These are phyloP conservation scores for Neocallimastix lanati DNA, from an alignment of 192 early-diverging fungal genomes.

Conservation along the genomic window DNA sequence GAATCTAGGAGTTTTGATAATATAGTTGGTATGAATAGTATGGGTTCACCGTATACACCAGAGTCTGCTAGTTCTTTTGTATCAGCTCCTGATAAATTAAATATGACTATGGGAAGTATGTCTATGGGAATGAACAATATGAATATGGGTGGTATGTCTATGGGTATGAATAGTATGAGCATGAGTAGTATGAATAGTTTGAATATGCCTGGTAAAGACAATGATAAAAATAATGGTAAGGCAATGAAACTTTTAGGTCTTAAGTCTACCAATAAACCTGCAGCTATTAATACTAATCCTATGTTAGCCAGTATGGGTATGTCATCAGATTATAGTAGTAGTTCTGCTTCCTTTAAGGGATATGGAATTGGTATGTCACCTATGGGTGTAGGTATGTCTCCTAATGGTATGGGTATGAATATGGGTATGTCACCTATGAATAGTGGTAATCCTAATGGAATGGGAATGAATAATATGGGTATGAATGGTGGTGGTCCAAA, in stretches of 20 bases:
- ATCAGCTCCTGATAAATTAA: neutral
- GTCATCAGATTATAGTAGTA: neutral
- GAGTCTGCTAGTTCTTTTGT: neutral
- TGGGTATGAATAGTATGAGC: neutral
- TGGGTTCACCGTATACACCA: neutral
- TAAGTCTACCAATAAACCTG: neutral
- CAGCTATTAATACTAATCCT: neutral
- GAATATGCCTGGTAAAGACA: too few relatives aligned
- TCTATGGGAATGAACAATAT: neutral
- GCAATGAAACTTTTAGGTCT: neutral
- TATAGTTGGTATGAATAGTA: neutral
- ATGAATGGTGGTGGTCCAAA: too few relatives aligned
- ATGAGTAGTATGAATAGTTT: neutral
- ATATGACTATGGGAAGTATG: neutral
- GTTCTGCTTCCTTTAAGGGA: neutral
- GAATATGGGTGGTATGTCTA: neutral
- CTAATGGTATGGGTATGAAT: too few relatives aligned
- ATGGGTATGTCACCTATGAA: too few relatives aligned
- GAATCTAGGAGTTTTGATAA: neutral
- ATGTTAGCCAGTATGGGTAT: neutral
- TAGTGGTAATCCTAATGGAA: too few relatives aligned
- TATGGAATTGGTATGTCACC: too few relatives aligned
- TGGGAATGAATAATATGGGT: too few relatives aligned
- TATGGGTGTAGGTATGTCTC: too few relatives aligned
- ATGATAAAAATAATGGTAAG: neutral